Percentiles rank a stretch among this genome's conserved stretches.
phyloP scores from a whole-genome alignment of 1,284 basidiomycete genomes.

The Ustilago loliicola region DNA sequence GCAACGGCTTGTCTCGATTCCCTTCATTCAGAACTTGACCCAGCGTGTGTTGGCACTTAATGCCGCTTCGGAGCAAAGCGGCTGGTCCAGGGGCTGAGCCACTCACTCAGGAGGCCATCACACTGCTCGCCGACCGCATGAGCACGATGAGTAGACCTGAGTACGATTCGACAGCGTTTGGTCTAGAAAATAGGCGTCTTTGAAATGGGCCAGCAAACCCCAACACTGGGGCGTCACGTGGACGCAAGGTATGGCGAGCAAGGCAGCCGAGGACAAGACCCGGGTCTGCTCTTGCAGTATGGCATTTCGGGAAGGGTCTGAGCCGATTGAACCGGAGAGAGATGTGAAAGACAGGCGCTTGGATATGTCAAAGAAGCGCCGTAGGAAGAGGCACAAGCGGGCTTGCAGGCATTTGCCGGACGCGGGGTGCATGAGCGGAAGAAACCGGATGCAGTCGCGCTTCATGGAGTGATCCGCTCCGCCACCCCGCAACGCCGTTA shows the following conservation, averaged over 20 bases:
- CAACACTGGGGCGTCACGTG: conserved; percentile 12
- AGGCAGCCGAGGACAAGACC: conserved; percentile 2
- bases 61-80: not conserved
- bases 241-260: conserved; percentile 9
- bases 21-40: not conserved
- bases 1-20: not conserved
- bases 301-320: not conserved
- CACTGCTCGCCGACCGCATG: not conserved
- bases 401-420: conserved; percentile 11
- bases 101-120: not conserved
- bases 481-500: not conserved
- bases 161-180: not conserved
- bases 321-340: not conserved
- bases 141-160: not conserved
- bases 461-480: conserved; percentile 21
- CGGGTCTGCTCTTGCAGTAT: not conserved
- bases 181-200: not conserved
- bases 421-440: conserved; percentile 43
- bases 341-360: conserved; percentile 27
- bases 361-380: not conserved
- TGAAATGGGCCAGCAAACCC: too few species aligned
- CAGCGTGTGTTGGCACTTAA: not conserved
- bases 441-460: conserved; percentile 27
- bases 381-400: not conserved
- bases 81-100: not conserved